A percentile compares a stretch with the other conserved stretches of the same genome.
Conservation (phyloP, 768 basidiomycete species). For the Sporobolomyces phaffii region DNA sequence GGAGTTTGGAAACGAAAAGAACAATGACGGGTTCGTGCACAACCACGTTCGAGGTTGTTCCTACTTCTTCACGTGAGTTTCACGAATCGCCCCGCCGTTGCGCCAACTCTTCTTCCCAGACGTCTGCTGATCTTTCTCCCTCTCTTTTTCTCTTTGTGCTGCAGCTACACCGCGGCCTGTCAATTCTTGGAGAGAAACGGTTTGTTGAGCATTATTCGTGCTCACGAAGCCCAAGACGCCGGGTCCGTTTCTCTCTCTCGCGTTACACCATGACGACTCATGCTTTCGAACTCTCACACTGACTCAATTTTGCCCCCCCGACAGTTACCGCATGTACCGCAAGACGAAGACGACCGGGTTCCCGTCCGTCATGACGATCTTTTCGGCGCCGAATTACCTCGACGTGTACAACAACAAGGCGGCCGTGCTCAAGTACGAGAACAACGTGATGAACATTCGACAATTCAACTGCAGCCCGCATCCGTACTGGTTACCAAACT, state of each 20-base stretch:
- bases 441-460: slow-evolving; percentile 93
- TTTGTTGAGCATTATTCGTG: slow-evolving; percentile 89
- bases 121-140: not conserved
- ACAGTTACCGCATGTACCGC: slow-evolving; percentile 76
- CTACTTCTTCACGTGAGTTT: slow-evolving; percentile 88
- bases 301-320: not conserved
- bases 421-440: slow-evolving; percentile 96
- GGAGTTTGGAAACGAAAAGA: slow-evolving; percentile 93
- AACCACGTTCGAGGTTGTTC: slow-evolving; percentile 96
- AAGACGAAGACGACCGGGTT: slow-evolving; percentile 98
- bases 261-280: not conserved
- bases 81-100: no score
- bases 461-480: slow-evolving; percentile 97
- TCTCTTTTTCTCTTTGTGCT: not conserved
- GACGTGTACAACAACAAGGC: slow-evolving; percentile 99
- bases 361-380: slow-evolving; percentile 99
- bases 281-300: not conserved
- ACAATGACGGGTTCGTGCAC: slow-evolving; percentile 79
- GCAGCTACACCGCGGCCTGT: slow-evolving; percentile 90
- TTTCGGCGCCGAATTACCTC: slow-evolving; percentile 95
- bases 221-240: slow-evolving; percentile 97
- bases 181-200: slow-evolving; percentile 97
- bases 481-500: slow-evolving; percentile 97
- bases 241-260: slow-evolving; percentile 54
- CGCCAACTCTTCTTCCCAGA: not conserved